Evolutionary conservation across 768 basidiomycete genomes (phyloP), one percentile per base, ranked within the genome.

Genomic region (Pleurotus tuber-regium): DNA sequence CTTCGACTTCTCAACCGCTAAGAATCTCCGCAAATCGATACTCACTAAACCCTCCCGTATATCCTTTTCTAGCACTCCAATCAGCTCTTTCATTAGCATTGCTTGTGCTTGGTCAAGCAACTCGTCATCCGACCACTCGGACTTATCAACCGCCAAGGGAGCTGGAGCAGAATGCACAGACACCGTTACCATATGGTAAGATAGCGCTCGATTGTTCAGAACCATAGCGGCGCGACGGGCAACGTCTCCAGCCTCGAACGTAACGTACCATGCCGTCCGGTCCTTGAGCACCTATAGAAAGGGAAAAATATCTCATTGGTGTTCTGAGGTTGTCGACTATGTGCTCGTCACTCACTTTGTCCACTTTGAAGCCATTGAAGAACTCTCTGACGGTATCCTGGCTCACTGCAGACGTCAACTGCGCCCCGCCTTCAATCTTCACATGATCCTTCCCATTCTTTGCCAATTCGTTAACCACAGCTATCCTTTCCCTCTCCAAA

Each of bases 251-350:
- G 81, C 79, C 16, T 70, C 61, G 64, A 97, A 98, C 3, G 92
- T 88, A 56, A 94, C 78, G 62, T 93, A 95, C 76, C 90, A 87
- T 8, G 84, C 87, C 1, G 70, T 67, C 44, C 79, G 77, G 63
- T 89, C 88, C 55, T 81, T 79, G 1, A 92, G 70, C 23, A 94
- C 76, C 88, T 91, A 51, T 28, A 28, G 40, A 19, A 24, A 10
- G 28, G 24, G 48, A 49, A 26, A 50, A n/a, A n/a, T n/a, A n/a
- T n/a, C 30, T 42, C 28, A 53, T 30, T n/a, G 51, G 28, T 35
- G 42, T 50, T 43, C 52, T 28, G 58, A 51, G 43, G 26, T 11
- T 33, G 52, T 2, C 24, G 46, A 11, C 42, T 16, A 52, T 33
- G 51, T 53, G 41, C 38, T 21, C 21, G 10, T 24, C 23, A 71